Evolutionary conservation across 768 basidiomycete genomes (phyloP).

Genomic region (Pleurotus salmoneostramineus): DNA sequence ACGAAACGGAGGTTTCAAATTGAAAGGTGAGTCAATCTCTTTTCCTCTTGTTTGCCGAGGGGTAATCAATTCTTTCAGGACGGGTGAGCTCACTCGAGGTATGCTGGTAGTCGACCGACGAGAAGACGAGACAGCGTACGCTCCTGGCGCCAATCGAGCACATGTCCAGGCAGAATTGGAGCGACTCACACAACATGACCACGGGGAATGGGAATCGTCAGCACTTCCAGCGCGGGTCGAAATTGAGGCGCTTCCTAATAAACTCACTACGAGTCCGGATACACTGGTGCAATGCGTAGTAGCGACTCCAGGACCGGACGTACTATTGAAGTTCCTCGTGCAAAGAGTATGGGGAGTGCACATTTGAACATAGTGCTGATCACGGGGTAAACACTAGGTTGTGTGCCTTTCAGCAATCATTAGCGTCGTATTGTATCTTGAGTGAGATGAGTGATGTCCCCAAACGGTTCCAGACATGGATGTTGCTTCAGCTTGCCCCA

Average conservation of each 20-base stretch:
- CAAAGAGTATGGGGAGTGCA: slow-evolving; percentile 54
- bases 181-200: slow-evolving; percentile 17
- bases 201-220: slow-evolving; percentile 42
- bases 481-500: too few species aligned
- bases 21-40: slow-evolving; percentile 46
- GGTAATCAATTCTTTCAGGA: slow-evolving; percentile 29
- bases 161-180: slow-evolving; percentile 54
- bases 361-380: neutral
- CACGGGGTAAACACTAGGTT: too few species aligned
- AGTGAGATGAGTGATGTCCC: too few species aligned
- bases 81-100: slow-evolving; percentile 77
- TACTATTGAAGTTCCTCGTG: slow-evolving; percentile 43
- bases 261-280: slow-evolving; percentile 6
- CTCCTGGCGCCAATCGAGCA: slow-evolving; percentile 62
- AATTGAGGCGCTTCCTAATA: slow-evolving; percentile 27
- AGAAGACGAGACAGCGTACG: slow-evolving; percentile 58
- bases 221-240: slow-evolving; percentile 54
- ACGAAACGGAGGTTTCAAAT: slow-evolving; percentile 56
- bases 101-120: slow-evolving; percentile 86
- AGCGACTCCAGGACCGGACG: slow-evolving; percentile 61
- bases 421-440: too few species aligned
- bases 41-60: neutral
- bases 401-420: too few species aligned
- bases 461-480: too few species aligned
- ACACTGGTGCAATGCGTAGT: slow-evolving; percentile 41